Evolutionary conservation across 2,329 filamentous ascomycete species (phyloP).

Genomic region (Trichoderma brevicompactum): DNA sequence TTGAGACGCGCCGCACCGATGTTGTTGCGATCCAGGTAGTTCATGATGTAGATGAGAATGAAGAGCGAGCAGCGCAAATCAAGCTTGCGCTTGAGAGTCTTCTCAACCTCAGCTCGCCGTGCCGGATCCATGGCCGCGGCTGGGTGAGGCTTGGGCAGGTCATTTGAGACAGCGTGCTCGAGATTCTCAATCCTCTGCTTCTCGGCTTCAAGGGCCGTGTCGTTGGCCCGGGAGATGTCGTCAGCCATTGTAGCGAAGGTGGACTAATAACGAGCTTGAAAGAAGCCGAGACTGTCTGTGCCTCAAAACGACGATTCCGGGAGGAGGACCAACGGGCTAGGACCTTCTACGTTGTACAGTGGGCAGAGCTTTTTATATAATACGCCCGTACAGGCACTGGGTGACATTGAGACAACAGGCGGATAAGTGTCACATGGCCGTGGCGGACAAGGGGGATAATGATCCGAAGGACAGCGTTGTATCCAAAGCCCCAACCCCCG

Average conservation of each 20-base stretch:
- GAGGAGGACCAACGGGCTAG: background rate
- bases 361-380: slow-evolving; percentile 11
- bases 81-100: slow-evolving; percentile 69
- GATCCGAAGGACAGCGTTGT: slow-evolving; percentile 11
- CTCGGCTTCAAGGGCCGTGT: slow-evolving; percentile 18
- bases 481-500: slow-evolving; percentile 15
- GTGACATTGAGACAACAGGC: slow-evolving; percentile 3
- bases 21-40: slow-evolving; percentile 72
- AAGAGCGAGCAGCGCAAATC: slow-evolving; percentile 70
- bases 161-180: slow-evolving; percentile 19
- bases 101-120: slow-evolving; percentile 62
- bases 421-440: slow-evolving; percentile 22
- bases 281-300: background rate
- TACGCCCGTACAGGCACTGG: background rate
- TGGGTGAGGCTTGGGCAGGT: slow-evolving; percentile 3
- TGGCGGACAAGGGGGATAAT: slow-evolving; percentile 8
- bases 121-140: slow-evolving; percentile 45
- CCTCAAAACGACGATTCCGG: slow-evolving; percentile 3
- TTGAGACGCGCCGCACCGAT: slow-evolving; percentile 69
- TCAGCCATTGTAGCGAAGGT: slow-evolving; percentile 29
- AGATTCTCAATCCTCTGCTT: slow-evolving; percentile 31
- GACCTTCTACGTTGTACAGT: background rate
- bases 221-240: slow-evolving; percentile 31
- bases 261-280: background rate
- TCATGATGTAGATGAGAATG: slow-evolving; percentile 75